These are phyloP conservation scores for Catharanthus roseus DNA, from an alignment of 257 asterid species.

Conservation along the genomic window DNA sequence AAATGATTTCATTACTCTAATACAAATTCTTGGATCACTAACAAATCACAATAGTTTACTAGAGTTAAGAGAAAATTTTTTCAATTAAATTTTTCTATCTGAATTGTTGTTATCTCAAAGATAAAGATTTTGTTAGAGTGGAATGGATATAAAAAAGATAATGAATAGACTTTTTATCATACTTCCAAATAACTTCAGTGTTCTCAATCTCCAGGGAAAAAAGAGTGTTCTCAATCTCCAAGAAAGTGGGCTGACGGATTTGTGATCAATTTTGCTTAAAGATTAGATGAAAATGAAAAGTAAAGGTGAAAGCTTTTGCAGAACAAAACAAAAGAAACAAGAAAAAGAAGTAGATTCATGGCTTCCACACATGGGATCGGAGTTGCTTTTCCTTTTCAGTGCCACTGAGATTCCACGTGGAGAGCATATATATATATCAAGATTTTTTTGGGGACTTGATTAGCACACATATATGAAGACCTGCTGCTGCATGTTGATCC, in stretches of 20 bases:
- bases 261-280: neutral
- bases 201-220: no score
- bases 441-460: no score
- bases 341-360: neutral
- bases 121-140: no score
- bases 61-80: no score
- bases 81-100: no score
- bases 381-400: slow-evolving; percentile 1
- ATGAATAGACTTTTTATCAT: no score
- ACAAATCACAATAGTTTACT: no score
- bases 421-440: slow-evolving; percentile 5
- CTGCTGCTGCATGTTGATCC: slow-evolving; percentile 15
- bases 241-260: slow-evolving; percentile 3
- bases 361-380: neutral
- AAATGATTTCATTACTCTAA: no score
- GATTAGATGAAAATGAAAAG: neutral
- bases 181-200: no score
- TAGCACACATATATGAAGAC: neutral
- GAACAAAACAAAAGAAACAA: neutral
- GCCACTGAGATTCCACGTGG: slow-evolving; percentile 14
- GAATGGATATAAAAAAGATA: no score
- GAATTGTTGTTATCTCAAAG: no score
- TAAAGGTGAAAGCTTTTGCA: neutral
- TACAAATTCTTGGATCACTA: no score
- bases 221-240: neutral